Evolutionary conservation across 1,284 basidiomycete genomes (phyloP), one percentile per base, ranked within the genome.

Genomic region (Heimioporus punctisporus): DNA sequence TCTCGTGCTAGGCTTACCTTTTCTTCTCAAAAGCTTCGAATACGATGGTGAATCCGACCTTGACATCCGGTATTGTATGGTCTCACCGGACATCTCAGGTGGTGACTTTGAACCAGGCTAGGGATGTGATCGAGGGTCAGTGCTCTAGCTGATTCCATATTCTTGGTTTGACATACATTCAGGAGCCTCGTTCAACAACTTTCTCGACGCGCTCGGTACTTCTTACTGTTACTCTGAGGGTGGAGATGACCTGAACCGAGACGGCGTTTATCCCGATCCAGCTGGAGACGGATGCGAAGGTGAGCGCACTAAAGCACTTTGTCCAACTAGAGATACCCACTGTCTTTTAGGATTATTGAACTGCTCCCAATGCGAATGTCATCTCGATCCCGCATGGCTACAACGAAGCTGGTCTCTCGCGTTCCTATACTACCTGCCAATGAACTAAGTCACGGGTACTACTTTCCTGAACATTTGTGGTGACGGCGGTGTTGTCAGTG

Each of bases 1-100:
- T 6, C 7, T 8, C 26, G 15, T 12, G 12, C 6, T 27, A 15
- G 14, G 12, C 24, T 52, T 62, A 50, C 48, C 52, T 30, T 10
- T 56, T 63, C 14, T 34, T 61, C 19, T 60, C 15, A 63, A 71
- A 48, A 63, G 68, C 12, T 78, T 78, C 57, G 52, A 61, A 6
- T 68, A 70, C 56, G 81, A 79, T 48, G 78, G 73, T 23, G 81
- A 82, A 66, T 76, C 76, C 11, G 69, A 81, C 56, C 72, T 83
- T n/a, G 80, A 83, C 57, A 59, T 83, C 24, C 69, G 83, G 57
- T 83, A 81, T 54, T 72, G 66, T 6, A 80, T 83, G 63, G 67
- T 19, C 68, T 83, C 24, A 72, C 75, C 3, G 70, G 72, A 34
- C 72, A 15, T 64, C 69, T 14, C 68, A 72, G 51, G 64, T 55